phyloP scores from a whole-genome alignment of 1,284 basidiomycete species.

The Fomes fomentarius region DNA sequence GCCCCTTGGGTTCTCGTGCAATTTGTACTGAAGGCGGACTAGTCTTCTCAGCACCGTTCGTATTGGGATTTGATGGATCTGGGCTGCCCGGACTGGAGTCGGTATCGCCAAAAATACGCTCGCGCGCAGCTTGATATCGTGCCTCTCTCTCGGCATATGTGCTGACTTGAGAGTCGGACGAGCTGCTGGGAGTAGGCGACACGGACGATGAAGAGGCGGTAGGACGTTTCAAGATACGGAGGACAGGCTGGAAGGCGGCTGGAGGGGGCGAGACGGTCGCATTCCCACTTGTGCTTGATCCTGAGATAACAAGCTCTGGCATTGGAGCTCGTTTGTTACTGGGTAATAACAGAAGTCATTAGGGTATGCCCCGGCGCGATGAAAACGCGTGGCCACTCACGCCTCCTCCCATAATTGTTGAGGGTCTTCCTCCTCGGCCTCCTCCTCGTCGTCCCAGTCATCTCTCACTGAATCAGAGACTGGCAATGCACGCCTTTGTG shows the following conservation, averaged over 20 bases:
- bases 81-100: not conserved
- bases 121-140: constrained; percentile 42
- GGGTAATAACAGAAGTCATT: not conserved
- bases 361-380: too few species aligned
- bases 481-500: not conserved
- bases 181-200: not conserved
- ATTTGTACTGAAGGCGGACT: constrained; percentile 9
- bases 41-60: not conserved
- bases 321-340: constrained; percentile 50
- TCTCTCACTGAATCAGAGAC: constrained; percentile 34
- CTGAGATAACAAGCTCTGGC: constrained; percentile 46
- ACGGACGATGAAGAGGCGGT: constrained; percentile 22
- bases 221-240: constrained; percentile 43
- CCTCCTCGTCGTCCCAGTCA: constrained; percentile 51
- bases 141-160: constrained; percentile 41
- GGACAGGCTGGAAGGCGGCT: constrained; percentile 38
- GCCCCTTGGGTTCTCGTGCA: constrained; percentile 15
- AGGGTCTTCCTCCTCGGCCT: constrained; percentile 36
- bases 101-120: constrained; percentile 38
- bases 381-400: constrained; percentile 43
- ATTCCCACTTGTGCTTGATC: constrained; percentile 30
- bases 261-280: constrained; percentile 34
- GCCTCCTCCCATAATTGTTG: constrained; percentile 48
- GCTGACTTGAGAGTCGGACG: constrained; percentile 7
- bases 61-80: not conserved